phyloP scores from a whole-genome alignment of 768 basidiomycete genomes.

The Dioszegia aurantiaca region DNA sequence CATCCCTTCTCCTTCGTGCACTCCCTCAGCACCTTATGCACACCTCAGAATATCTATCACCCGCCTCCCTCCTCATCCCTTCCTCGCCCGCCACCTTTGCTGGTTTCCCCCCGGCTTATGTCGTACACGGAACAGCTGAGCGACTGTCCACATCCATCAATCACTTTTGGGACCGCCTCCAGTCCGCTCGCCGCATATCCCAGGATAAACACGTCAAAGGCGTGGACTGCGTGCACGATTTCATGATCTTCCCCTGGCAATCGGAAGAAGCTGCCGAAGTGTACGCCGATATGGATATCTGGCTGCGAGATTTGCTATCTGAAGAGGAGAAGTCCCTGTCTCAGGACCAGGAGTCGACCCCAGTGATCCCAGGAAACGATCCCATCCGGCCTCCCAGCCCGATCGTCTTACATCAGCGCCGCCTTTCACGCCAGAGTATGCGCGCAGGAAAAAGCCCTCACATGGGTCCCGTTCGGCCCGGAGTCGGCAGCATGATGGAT shows the following conservation, averaged over 20 bases:
- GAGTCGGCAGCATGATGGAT: conserved; percentile 28
- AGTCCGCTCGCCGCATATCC: conserved; percentile 14
- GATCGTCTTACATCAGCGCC: background rate
- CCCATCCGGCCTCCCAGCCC: background rate
- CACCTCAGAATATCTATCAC: conserved; percentile 37
- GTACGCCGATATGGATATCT: conserved; percentile 37
- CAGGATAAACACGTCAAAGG: conserved; percentile 20
- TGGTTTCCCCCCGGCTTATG: conserved; percentile 34
- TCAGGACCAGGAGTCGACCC: background rate
- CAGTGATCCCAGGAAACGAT: background rate
- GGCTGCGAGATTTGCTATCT: conserved; percentile 33
- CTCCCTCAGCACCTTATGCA: conserved; percentile 36
- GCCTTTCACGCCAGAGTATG: conserved; percentile 12
- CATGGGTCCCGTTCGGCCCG: conserved; percentile 7
- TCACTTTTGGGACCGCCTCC: conserved; percentile 30
- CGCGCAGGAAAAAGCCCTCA: conserved; percentile 25
- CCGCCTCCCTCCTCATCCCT: conserved; percentile 30
- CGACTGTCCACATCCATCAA: conserved; percentile 34
- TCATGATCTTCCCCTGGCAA: conserved; percentile 47
- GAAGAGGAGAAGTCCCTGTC: background rate
- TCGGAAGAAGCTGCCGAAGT: conserved; percentile 35
- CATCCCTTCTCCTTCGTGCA: conserved; percentile 38
- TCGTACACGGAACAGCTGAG: conserved; percentile 41
- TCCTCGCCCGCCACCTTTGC: conserved; percentile 17
- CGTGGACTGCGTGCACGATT: conserved; percentile 37